These are phyloP conservation scores for Neoascochyta sp. DNA, from an alignment of 2,329 filamentous ascomycete species.

Conservation along the genomic window DNA sequence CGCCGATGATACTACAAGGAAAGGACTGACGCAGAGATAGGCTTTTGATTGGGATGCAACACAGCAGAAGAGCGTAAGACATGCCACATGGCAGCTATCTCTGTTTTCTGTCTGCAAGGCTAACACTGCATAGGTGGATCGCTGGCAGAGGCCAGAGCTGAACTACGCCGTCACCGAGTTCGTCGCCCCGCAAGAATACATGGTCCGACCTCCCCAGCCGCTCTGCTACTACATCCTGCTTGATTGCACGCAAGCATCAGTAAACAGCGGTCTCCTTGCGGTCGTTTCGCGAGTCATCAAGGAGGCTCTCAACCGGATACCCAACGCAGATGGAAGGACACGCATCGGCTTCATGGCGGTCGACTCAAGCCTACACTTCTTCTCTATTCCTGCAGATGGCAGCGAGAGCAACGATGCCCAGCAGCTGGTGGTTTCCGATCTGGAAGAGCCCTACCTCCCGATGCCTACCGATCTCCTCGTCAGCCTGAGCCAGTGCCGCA, in stretches of 20 bases:
- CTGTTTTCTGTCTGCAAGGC: too few species aligned
- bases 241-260: constrained; percentile 56
- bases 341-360: constrained; percentile 93
- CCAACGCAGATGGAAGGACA: constrained; percentile 92
- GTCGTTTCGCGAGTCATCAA: constrained; percentile 90
- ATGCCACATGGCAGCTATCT: too few species aligned
- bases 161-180: constrained; percentile 98
- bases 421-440: constrained; percentile 91
- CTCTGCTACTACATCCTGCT: constrained; percentile 35
- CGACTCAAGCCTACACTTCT: constrained; percentile 93
- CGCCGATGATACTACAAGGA: too few species aligned
- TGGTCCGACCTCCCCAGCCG: constrained; percentile 95
- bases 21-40: constrained; percentile 4
- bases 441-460: constrained; percentile 94
- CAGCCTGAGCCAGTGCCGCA: constrained; percentile 79
- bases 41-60: constrained; percentile 97
- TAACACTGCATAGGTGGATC: constrained; percentile 49
- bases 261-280: constrained; percentile 76
- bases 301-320: constrained; percentile 93
- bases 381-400: constrained; percentile 84
- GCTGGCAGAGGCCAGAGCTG: constrained; percentile 87
- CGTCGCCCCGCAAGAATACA: constrained; percentile 97
- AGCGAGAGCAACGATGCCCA: constrained; percentile 80
- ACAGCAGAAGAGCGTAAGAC: constrained; percentile 71
- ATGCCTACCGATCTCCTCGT: constrained; percentile 90